Percentiles rank a stretch among this genome's conserved stretches.
These are phyloP conservation scores for Sugiyamaella xylanicola DNA, from an alignment of 1,139 yeast species.

Conservation along the genomic window DNA sequence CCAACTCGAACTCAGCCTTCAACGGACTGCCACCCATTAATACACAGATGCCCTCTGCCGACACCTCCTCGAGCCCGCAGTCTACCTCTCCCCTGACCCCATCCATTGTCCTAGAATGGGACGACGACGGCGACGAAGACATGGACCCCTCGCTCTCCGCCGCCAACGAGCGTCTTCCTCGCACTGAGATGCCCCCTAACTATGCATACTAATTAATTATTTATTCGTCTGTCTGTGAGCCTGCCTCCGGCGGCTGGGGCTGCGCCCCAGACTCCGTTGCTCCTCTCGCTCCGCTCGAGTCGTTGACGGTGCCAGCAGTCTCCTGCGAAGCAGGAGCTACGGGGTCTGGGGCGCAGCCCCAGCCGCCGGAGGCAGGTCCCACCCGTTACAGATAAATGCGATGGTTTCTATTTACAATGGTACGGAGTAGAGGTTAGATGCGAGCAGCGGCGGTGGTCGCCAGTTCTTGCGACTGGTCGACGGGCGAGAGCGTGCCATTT, in stretches of 20 bases:
- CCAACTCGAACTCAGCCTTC: conserved; percentile 6
- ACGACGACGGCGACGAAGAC: conserved; percentile 36
- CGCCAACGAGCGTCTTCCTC: conserved; percentile 16
- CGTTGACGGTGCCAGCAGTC: too few relatives aligned
- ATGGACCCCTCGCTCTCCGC: not conserved
- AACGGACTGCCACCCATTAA: conserved; percentile 9
- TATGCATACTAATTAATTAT: conserved; percentile 9
- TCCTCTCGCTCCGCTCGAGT: not conserved
- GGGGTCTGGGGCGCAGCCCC: conserved; percentile 8
- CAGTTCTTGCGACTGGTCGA: conserved; percentile 20
- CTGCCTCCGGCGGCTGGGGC: conserved; percentile 14
- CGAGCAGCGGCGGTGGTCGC: conserved; percentile 1
- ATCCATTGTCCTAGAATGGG: conserved; percentile 38
- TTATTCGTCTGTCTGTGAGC: not conserved
- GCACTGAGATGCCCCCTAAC: conserved; percentile 33
- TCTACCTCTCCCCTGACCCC: conserved; percentile 28
- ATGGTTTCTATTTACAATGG: conserved; percentile 16
- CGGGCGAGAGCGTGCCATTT: conserved; percentile 35
- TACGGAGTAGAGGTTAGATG: conserved; percentile 7
- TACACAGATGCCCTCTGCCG: not conserved
- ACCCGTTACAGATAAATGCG: not conserved
- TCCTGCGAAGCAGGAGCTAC: not conserved
- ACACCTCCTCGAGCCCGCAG: not conserved
- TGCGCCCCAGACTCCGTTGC: not conserved
- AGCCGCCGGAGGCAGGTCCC: conserved; percentile 5